Conservation (phyloP, 257 asterid species). For the Primulina eburnea region DNA sequence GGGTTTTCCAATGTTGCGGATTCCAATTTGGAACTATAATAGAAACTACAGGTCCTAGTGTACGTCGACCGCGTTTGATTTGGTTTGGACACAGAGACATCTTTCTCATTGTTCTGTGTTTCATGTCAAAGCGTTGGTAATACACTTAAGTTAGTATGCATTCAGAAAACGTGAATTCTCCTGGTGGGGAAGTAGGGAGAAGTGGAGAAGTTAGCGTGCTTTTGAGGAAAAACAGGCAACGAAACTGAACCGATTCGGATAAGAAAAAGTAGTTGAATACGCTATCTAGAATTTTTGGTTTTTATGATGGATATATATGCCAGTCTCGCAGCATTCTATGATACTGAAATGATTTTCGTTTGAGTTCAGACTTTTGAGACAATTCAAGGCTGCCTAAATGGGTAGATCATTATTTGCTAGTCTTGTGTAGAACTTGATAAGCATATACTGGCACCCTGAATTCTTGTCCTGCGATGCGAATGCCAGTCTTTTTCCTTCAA, state of each 20-base stretch:
- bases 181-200: conserved; percentile 13
- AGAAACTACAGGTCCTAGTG: background rate
- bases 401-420: background rate
- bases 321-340: conserved; percentile 10
- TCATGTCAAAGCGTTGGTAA: background rate
- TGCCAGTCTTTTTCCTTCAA: conserved; percentile 6
- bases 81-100: background rate
- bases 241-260: conserved; percentile 6
- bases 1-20: conserved; percentile 8
- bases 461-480: background rate
- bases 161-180: background rate
- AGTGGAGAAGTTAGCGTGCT: background rate
- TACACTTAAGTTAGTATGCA: background rate
- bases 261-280: conserved; percentile 14
- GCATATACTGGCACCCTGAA: conserved; percentile 11
- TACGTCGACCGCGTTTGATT: background rate
- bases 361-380: conserved; percentile 18
- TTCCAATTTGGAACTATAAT: background rate
- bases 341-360: conserved; percentile 9
- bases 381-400: background rate
- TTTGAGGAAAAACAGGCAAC: conserved; percentile 10
- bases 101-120: background rate
- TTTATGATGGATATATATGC: conserved; percentile 11
- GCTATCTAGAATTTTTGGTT: conserved; percentile 11
- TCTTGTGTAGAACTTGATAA: conserved; percentile 6